Evolutionary conservation across 148 eudicot genomes (phyloP), one percentile per base, ranked within the genome.

Genomic region (Nyssa sinensis): DNA sequence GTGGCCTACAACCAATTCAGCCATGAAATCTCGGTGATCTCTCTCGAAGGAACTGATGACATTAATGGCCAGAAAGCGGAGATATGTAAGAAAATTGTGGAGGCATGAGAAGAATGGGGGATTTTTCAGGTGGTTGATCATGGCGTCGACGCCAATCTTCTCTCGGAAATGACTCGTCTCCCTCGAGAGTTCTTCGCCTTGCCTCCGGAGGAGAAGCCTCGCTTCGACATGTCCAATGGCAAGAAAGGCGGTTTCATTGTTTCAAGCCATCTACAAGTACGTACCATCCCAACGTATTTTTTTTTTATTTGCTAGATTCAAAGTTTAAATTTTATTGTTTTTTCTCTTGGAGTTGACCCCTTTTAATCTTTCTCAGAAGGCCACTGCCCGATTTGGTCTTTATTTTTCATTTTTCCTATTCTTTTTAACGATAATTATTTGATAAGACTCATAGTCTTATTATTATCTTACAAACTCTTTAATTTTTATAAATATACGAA

Each of bases 231-330:
- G 98, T 75, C 95, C 49, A 97, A 96, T 21, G 97, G 98, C 11
- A 94, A 92, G 84, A 94, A 94, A 74, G 98, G 98, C 6, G 98
- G 98, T 1, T 94, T 92, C 81, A 94, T 90, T 24, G 98, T 94
- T 2, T 92, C 98, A 1, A 92, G 97, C 77, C 98, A 94, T 79
- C 96, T 94, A 59, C 97, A 94, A 94, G 98, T 94, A 63, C 17
- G n/a, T n/a, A n/a, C n/a, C n/a, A n/a, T n/a, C n/a, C n/a, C n/a
- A n/a, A n/a, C n/a, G n/a, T n/a, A n/a, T n/a, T n/a, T n/a, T n/a
- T n/a, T n/a, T n/a, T n/a, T n/a, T n/a, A n/a, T n/a, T n/a, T n/a
- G n/a, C n/a, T n/a, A n/a, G n/a, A n/a, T n/a, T n/a, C n/a, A n/a
- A n/a, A n/a, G n/a, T n/a, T n/a, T n/a, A n/a, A n/a, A n/a, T n/a